Base-by-base conservation (phyloP, 2,329 filamentous ascomycete species). In the Ophiostoma piceae region DNA sequence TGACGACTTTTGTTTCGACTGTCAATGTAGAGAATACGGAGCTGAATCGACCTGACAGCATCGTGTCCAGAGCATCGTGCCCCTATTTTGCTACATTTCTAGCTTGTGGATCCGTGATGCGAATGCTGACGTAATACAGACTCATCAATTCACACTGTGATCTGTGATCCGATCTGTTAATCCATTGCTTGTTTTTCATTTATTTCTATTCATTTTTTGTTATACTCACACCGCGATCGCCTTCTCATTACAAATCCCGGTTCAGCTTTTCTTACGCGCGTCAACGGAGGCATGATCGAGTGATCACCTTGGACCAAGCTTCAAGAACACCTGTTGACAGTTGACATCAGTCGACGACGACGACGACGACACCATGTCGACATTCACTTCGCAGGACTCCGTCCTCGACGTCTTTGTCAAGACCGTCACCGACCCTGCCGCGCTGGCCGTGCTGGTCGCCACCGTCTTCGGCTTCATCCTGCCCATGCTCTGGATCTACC, bases 401-500 rank as follows among this genome's bases (percentile, higher is more conserved):
- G 65, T 67, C 16, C 26, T 69, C 14, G 67, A 26, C 7, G 43
- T 29, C 22, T 1, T 67, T 32, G 8, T 67, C 32, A 32, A 54
- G 32, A 67, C 54, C 12, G 51, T 64, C 7, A 8, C 68, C n/a
- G 70, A 72, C 60, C 51, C 35, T 11, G 57, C 70, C 69, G 51
- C 70, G 16, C 41, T 74, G 41, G 75, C 81, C 67, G 77, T 85
- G 64, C 76, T 84, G 66, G 68, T 79, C 68, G 72, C 79, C 69
- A 85, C 84, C 9, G 73, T 85, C 67, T 68, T 80, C 69, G 83
- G 83, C 73, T 87, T 87, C 75, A 73, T 84, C 72, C 74, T 86
- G 66, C 85, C 85, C 41, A 77, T 87, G 70, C 79, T 87, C 70
- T 78, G 85, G 71, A 79, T 86, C 70, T 84, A 87, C 72, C 85